These are phyloP conservation scores for Daucus carota DNA, from an alignment of 129 eudicot genomes.

Conservation along the genomic window DNA sequence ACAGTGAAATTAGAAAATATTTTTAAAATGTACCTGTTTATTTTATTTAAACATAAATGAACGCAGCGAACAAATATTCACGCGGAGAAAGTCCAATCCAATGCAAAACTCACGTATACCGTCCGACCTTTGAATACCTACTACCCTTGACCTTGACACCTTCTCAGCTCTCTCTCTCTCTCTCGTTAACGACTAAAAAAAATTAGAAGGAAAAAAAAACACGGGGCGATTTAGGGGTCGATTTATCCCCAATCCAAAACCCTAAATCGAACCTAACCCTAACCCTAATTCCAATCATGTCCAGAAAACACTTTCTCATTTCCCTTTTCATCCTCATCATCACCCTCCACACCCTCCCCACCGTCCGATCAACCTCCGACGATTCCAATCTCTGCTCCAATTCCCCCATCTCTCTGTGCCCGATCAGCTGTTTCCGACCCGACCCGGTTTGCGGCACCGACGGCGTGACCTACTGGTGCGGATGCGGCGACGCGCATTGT, in stretches of 20 bases:
- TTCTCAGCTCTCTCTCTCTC: too few species aligned
- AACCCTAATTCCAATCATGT: neutral
- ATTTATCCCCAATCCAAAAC: neutral
- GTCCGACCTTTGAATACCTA: neutral
- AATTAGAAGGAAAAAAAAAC: neutral
- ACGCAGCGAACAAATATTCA: too few species aligned
- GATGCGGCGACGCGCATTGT: conserved; percentile 71
- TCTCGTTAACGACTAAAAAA: too few species aligned
- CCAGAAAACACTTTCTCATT: neutral
- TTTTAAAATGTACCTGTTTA: too few species aligned
- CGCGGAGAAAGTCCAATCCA: neutral
- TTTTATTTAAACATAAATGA: too few species aligned
- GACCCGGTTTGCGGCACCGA: conserved; percentile 71
- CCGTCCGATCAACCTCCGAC: neutral
- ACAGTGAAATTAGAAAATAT: too few species aligned
- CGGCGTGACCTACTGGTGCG: conserved; percentile 80
- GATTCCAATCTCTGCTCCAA: neutral
- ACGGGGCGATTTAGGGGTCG: neutral
- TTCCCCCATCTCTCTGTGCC: conserved; percentile 32
- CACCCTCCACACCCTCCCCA: neutral
- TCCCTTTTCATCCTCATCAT: neutral
- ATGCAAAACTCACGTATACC: neutral
- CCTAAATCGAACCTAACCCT: neutral
- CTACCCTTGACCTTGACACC: neutral
- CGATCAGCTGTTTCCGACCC: conserved; percentile 68